Conservation (phyloP, 2,329 filamentous ascomycete genomes). For the Nemania abortiva region DNA sequence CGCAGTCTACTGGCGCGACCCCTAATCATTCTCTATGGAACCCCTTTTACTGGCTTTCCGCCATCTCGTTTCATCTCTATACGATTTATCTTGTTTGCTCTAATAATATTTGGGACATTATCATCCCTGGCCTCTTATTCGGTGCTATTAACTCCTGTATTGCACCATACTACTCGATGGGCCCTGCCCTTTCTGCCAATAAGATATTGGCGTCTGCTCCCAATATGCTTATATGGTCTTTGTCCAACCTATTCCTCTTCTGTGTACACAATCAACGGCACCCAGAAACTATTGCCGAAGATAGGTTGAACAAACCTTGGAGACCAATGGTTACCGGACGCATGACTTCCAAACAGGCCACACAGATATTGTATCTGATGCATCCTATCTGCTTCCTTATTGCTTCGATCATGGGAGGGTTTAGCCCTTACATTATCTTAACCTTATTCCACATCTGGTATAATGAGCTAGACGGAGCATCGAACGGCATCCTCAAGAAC, state of each 20-base stretch:
- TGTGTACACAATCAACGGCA: slow-evolving; percentile 39
- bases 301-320: slow-evolving; percentile 42
- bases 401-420: slow-evolving; percentile 20
- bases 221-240: not conserved
- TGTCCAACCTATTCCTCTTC: slow-evolving; percentile 38
- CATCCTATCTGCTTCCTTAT: not conserved
- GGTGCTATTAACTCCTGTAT: not conserved
- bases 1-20: no score
- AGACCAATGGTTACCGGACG: slow-evolving; percentile 31
- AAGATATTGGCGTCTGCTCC: not conserved
- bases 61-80: no score
- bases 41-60: no score
- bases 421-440: slow-evolving; percentile 22
- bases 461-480: slow-evolving; percentile 28
- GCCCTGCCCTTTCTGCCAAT: not conserved
- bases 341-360: not conserved
- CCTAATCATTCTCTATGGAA: no score
- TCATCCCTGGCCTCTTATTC: not conserved
- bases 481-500: slow-evolving; percentile 30
- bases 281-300: slow-evolving; percentile 23
- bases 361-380: not conserved
- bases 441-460: slow-evolving; percentile 26
- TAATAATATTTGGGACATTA: no score
- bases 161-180: not conserved
- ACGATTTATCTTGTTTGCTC: no score